Percentiles rank a stretch among this genome's conserved stretches.
phyloP scores from a whole-genome alignment of 495 filamentous ascomycete genomes.

The Astrothelium macrocarpum region DNA sequence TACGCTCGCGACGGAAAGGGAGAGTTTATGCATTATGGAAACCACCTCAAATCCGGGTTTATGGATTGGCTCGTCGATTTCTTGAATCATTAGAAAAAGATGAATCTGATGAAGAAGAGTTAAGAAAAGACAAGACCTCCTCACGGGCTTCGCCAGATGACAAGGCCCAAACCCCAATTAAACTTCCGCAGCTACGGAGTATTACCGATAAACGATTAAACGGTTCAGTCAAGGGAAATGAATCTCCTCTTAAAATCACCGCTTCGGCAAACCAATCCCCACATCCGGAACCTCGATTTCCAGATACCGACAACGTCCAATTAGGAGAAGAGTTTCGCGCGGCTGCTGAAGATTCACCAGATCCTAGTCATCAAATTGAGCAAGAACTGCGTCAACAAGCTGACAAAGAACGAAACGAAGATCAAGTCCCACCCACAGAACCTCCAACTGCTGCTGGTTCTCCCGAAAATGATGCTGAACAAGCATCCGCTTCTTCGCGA shows the following conservation, averaged over 20 bases:
- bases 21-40: conserved; percentile 3
- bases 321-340: background rate
- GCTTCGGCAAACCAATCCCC: background rate
- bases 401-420: background rate
- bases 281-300: background rate
- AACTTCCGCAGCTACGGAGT: background rate
- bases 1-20: background rate
- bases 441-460: background rate
- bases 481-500: background rate
- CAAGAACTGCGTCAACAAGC: background rate
- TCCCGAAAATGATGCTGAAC: background rate
- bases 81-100: conserved; percentile 3
- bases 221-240: background rate
- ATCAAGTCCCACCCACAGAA: background rate
- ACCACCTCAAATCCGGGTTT: background rate
- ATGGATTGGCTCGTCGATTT: background rate
- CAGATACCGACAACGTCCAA: background rate
- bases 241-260: background rate
- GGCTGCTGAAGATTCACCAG: background rate
- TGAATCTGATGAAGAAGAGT: background rate
- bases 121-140: background rate
- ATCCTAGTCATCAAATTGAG: conserved; percentile 1
- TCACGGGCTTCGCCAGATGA: background rate
- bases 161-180: background rate
- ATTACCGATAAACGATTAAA: background rate